Evolutionary conservation across 345 rosid species (phyloP).

Genomic region (Citrus trifoliata): DNA sequence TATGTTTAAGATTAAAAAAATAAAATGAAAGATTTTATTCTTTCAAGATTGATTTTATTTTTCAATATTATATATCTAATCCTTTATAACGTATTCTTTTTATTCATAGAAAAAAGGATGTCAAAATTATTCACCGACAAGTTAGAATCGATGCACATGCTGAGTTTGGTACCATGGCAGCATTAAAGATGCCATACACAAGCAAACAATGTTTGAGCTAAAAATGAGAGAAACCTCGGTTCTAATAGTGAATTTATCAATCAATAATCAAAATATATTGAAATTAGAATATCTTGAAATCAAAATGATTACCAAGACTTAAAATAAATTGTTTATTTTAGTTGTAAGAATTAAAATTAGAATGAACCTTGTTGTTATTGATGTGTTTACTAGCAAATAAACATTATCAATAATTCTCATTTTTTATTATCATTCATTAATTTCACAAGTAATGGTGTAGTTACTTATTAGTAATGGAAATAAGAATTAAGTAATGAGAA

Average conservation of each 20-base stretch:
- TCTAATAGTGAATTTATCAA: too few species aligned
- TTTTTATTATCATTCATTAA: accelerated
- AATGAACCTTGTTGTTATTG: too few species aligned
- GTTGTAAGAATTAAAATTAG: too few species aligned
- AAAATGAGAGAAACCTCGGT: not conserved
- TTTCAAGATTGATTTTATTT: conserved; percentile 1
- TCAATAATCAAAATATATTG: too few species aligned
- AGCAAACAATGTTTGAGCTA: not conserved
- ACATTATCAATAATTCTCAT: too few species aligned
- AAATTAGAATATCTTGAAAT: too few species aligned
- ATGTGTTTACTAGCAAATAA: too few species aligned
- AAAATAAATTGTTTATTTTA: too few species aligned
- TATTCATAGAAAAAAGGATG: not conserved
- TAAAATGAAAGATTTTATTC: not conserved
- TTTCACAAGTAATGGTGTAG: too few species aligned
- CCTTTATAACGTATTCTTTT: not conserved
- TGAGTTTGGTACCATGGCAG: not conserved
- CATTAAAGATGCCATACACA: not conserved
- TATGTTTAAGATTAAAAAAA: not conserved
- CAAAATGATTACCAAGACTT: accelerated
- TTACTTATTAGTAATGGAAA: too few species aligned
- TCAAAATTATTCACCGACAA: not conserved
- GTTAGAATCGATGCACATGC: conserved; percentile 7
- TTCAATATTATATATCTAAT: not conserved
- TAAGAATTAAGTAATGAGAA: too few species aligned